Evolutionary conservation across 192 early-diverging fungal genomes (phyloP), one percentile per base, ranked within the genome.

Genomic region (Mortierella alpina): DNA sequence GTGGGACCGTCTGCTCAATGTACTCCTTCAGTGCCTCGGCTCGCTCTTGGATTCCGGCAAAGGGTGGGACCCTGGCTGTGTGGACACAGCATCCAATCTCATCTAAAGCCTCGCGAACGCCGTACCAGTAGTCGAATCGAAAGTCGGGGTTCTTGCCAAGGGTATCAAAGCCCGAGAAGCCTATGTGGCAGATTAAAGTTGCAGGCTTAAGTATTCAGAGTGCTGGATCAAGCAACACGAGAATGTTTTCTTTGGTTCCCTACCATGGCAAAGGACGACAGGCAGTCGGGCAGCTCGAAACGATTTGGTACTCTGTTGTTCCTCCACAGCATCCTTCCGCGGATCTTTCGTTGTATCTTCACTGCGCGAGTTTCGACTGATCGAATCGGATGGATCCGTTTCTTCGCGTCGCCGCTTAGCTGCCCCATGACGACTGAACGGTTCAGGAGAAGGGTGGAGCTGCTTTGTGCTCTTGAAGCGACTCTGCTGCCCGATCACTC

Each of bases 251-350:
- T 17, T 3, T 42, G 5, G 5, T 47, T 52, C 14, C 68, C 47
- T 82, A 83, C 92, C 96, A 75, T 97, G 96, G 74, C 95, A 96
- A 14, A 97, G 88, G 7, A 96, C 93, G 52, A 97, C 84, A 6
- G 94, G 94, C 61, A 93, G 85, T 15, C 90, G 84, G 7, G 94
- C 93, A 8, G 95, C 88, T 64, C 85, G 77, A 81, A 95, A 95
- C 18, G 84, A 62, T 45, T 70, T 63, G 17, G 48, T 7, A 3
- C 42, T 52, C 14, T 67, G 18, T 45, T 62, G 66, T 2, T 67
- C 59, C 40, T 79, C 41, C 22, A 70, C 45, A 45, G 63, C 59
- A 20, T 79, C 45, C 58, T 79, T 61, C 15, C 68, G 68, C 20
- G 55, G 55, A 62, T 71, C 69, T 2, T 59, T 39, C 9, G 42